Conservation (phyloP, 2,329 filamentous ascomycete genomes). For the Nemania sp. region DNA sequence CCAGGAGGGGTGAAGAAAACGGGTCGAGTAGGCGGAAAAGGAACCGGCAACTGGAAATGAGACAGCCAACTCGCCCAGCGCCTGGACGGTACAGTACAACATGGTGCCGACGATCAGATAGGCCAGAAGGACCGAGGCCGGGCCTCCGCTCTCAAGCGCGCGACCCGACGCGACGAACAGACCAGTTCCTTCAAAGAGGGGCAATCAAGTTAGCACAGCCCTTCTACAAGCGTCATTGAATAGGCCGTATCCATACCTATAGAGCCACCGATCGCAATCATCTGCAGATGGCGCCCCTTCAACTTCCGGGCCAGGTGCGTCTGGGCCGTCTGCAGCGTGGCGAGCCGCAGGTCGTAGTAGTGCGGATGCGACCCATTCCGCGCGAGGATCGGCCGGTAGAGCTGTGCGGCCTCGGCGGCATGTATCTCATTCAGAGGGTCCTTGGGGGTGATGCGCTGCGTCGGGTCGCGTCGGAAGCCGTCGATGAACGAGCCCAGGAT, state of each 20-base stretch:
- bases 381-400: conserved; percentile 45
- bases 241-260: conserved; percentile 70
- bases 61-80: conserved; percentile 90
- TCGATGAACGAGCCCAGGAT: conserved; percentile 64
- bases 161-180: conserved; percentile 86
- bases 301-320: conserved; percentile 81
- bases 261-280: conserved; percentile 96
- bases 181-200: conserved; percentile 71
- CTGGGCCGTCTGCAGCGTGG: conserved; percentile 79
- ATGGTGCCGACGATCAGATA: conserved; percentile 84
- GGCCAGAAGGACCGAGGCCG: conserved; percentile 81
- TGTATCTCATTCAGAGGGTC: conserved; percentile 54
- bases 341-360: conserved; percentile 67
- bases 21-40: conserved; percentile 90
- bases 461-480: conserved; percentile 73
- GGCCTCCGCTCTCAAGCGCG: conserved; percentile 78
- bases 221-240: not conserved
- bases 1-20: conserved; percentile 94
- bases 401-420: conserved; percentile 48
- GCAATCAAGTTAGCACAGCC: conserved; percentile 13
- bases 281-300: conserved; percentile 89
- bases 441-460: conserved; percentile 60
- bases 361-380: conserved; percentile 53
- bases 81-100: conserved; percentile 92
- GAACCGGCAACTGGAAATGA: conserved; percentile 91